Percentiles rank a stretch among this genome's conserved stretches.
Evolutionary conservation across 2,329 filamentous ascomycete species (phyloP).

Genomic region (Epichloe baconii): DNA sequence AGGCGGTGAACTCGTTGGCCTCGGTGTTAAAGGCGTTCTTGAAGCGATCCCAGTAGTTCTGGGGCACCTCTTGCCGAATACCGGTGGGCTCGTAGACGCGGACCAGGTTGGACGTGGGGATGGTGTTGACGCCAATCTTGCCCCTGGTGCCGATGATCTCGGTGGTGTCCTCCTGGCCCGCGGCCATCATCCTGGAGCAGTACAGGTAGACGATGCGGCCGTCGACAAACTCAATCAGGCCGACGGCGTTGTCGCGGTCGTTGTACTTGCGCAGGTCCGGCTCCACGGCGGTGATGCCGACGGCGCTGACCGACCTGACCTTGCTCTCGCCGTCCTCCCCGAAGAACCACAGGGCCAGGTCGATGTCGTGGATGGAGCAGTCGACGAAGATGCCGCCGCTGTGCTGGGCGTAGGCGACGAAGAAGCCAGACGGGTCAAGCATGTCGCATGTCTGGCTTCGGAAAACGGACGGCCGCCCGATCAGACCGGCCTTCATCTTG

Average conservation of each 20-base stretch:
- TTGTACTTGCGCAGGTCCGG: conserved; percentile 15
- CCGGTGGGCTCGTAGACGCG: conserved; percentile 35
- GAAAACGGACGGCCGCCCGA: conserved; percentile 47
- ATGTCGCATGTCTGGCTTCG: conserved; percentile 57
- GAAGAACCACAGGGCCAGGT: conserved; percentile 18
- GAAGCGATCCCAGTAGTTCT: conserved; percentile 50
- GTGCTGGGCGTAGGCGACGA: conserved; percentile 51
- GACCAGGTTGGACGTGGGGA: conserved; percentile 40
- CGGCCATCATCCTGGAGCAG: conserved; percentile 51
- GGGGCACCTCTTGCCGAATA: conserved; percentile 44
- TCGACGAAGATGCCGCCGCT: conserved; percentile 60
- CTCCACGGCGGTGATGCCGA: conserved; percentile 17
- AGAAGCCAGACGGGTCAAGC: conserved; percentile 51
- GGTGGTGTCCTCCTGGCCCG: conserved; percentile 53
- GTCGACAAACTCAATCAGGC: conserved; percentile 51
- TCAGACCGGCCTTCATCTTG: conserved; percentile 38
- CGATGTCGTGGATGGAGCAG: conserved; percentile 55
- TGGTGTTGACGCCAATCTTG: conserved; percentile 47
- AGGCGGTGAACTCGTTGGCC: conserved; percentile 48
- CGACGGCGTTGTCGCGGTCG: conserved; percentile 24
- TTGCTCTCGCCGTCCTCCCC: conserved; percentile 13
- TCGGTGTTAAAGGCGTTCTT: conserved; percentile 50
- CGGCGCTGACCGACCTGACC: conserved; percentile 15
- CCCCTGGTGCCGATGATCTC: conserved; percentile 55
- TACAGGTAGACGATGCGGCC: conserved; percentile 54